Evolutionary conservation across 2,329 filamentous ascomycete genomes (phyloP).

Genomic region (Paecilomyces niveus): DNA sequence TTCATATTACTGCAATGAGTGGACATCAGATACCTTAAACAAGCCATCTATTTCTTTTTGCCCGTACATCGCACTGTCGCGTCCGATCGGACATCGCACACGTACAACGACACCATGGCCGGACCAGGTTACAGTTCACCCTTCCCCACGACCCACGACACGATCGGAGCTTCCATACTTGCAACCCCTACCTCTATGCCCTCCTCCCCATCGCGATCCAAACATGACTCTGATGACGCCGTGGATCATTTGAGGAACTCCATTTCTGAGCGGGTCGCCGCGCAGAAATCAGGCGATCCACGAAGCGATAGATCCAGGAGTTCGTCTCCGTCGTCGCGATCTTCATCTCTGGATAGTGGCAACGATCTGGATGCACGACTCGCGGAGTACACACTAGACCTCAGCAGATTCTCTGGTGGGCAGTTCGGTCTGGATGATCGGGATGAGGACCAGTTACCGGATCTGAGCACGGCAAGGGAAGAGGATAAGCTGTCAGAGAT

Average conservation of each 20-base stretch:
- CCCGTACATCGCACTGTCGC: slow-evolving; percentile 1
- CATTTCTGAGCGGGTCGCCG: not conserved
- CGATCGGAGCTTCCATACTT: slow-evolving; percentile 33
- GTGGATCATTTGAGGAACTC: not conserved
- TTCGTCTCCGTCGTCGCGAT: not conserved
- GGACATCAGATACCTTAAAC: not conserved
- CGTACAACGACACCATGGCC: slow-evolving; percentile 24
- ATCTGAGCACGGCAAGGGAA: slow-evolving; percentile 15
- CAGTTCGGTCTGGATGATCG: slow-evolving; percentile 14
- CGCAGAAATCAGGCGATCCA: not conserved
- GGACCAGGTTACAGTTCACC: slow-evolving; percentile 30
- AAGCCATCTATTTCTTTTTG: not conserved
- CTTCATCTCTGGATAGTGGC: not conserved
- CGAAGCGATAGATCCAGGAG: not conserved
- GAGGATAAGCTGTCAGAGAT: slow-evolving; percentile 29
- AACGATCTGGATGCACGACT: slow-evolving; percentile 32
- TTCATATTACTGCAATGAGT: not conserved
- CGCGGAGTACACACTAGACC: slow-evolving; percentile 34
- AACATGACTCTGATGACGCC: slow-evolving; percentile 1
- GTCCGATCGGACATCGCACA: slow-evolving; percentile 3
- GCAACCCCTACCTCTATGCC: slow-evolving; percentile 30
- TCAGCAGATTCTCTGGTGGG: slow-evolving; percentile 27
- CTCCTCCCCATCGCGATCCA: slow-evolving; percentile 24
- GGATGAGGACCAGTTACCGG: slow-evolving; percentile 17
- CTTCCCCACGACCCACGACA: slow-evolving; percentile 35